Base-by-base conservation (phyloP, 1,139 yeast species). In the Debaryomycetaceae sp. region DNA sequence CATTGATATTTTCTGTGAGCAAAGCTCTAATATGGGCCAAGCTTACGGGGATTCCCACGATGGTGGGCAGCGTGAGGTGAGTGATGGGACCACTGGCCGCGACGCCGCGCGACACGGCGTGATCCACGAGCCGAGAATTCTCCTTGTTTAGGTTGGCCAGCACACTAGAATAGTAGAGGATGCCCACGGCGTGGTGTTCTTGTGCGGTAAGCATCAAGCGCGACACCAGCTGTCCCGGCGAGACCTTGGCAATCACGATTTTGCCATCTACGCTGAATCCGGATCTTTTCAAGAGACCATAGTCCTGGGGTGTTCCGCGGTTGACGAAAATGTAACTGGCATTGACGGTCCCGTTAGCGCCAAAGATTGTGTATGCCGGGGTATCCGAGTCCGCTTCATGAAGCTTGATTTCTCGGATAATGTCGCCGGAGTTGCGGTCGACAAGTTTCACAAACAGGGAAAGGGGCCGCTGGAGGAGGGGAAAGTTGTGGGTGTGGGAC, bases 1-100 rank as follows among this genome's bases (percentile, higher is more conserved):
- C 13, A 25, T 30, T 14, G 12, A 20, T 12, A 14, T 58, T 40
- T 1, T 63, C 51, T 4, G 49, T 45, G 25, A 62, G 40, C 5
- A 64, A 48, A 3, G 69, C 67, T 23, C 35, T 34, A 3, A 58
- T 40, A 2, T 54, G 39, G 16, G 49, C 47, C 24, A 37, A 43
- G 33, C 62, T 59, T n/a, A 58, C 43, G 4, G 71, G 71, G 13
- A 60, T 37, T 6, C 56, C 41, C n/a, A 61, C 55, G 25, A 61
- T 48, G 2, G 37, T 28, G 2, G 54, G 46, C 13, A 18, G 28
- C 18, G 25, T 27, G n/a, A 24, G 27, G 3, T 35, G 27, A 4
- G 37, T 39, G 11, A 36, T 31, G 5, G 30, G 28, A 2, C 43
- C 39, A 24, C 29, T 28, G 1, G 35, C 44, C 2, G 45, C 44